phyloP scores from a whole-genome alignment of 352 stramenopile genomes.

The Phytopythium oedochilum region DNA sequence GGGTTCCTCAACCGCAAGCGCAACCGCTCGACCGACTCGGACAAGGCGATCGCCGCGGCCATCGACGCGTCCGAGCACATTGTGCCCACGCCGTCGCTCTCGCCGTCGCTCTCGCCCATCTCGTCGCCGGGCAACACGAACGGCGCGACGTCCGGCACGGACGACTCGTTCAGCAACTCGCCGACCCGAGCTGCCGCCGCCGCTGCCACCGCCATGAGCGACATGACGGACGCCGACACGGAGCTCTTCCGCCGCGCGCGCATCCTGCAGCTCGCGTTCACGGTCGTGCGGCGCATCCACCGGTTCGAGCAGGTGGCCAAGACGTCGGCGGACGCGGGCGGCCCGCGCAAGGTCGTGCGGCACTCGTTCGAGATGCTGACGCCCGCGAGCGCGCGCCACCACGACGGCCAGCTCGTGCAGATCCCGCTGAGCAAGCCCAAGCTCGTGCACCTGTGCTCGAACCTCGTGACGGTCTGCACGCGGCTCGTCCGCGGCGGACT shows the following conservation, averaged over 20 bases:
- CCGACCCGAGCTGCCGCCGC: constrained; percentile 3
- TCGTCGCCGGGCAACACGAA: constrained; percentile 5
- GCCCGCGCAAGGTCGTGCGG: constrained; percentile 28
- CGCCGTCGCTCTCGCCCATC: constrained; percentile 10
- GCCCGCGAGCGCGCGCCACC: constrained; percentile 5
- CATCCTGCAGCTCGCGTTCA: constrained; percentile 54
- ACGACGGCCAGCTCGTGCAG: constrained; percentile 23
- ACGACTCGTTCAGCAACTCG: constrained; percentile 7
- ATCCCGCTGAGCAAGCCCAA: constrained; percentile 60
- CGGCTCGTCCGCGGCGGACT: constrained; percentile 29
- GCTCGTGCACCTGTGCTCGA: constrained; percentile 49
- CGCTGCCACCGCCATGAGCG: neutral
- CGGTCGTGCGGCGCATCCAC: constrained; percentile 54
- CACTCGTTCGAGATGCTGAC: constrained; percentile 67
- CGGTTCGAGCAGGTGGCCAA: constrained; percentile 51
- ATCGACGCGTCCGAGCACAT: constrained; percentile 57
- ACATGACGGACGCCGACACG: constrained; percentile 25
- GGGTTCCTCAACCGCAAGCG: constrained; percentile 62
- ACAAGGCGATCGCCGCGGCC: constrained; percentile 45
- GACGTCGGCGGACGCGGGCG: constrained; percentile 17
- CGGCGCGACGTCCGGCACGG: constrained; percentile 1
- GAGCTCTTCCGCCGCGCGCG: constrained; percentile 53
- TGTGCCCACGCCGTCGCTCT: constrained; percentile 22
- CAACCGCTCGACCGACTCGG: constrained; percentile 65
- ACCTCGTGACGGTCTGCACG: constrained; percentile 43